Conservation (phyloP, 164 flowering plant genomes). For the Amborella trichopoda region DNA sequence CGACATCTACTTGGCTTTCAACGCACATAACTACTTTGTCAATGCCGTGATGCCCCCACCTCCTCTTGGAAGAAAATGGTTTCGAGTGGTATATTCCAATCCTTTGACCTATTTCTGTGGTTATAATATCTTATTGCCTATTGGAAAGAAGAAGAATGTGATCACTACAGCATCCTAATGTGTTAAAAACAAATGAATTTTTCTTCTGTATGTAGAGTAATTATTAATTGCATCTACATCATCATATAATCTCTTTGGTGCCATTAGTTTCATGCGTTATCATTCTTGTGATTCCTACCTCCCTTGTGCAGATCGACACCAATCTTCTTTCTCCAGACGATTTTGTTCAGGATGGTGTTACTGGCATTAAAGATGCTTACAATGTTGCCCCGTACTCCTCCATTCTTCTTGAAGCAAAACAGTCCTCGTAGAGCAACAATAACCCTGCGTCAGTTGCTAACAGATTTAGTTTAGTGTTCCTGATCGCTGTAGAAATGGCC, state of each 20-base stretch:
- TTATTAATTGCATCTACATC: not conserved
- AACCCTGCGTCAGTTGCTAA: too few species aligned
- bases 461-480: too few species aligned
- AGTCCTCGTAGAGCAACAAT: conserved; percentile 4
- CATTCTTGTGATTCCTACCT: not conserved
- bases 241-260: not conserved
- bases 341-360: conserved; percentile 51
- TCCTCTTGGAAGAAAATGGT: conserved; percentile 53
- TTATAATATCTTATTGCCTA: too few species aligned
- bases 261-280: not conserved
- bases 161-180: not conserved
- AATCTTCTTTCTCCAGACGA: conserved; percentile 68
- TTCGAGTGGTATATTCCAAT: conserved; percentile 62
- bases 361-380: conserved; percentile 38
- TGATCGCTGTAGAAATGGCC: not conserved
- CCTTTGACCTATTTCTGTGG: too few species aligned
- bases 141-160: not conserved
- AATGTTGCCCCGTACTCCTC: conserved; percentile 75
- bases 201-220: not conserved
- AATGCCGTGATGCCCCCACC: conserved; percentile 56
- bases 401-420: conserved; percentile 70
- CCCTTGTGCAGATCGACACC: conserved; percentile 78
- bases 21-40: conserved; percentile 71
- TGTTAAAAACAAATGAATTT: not conserved
- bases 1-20: conserved; percentile 79